phyloP scores from a whole-genome alignment of 441 rosid genomes.

The Bruguiera hainesii region DNA sequence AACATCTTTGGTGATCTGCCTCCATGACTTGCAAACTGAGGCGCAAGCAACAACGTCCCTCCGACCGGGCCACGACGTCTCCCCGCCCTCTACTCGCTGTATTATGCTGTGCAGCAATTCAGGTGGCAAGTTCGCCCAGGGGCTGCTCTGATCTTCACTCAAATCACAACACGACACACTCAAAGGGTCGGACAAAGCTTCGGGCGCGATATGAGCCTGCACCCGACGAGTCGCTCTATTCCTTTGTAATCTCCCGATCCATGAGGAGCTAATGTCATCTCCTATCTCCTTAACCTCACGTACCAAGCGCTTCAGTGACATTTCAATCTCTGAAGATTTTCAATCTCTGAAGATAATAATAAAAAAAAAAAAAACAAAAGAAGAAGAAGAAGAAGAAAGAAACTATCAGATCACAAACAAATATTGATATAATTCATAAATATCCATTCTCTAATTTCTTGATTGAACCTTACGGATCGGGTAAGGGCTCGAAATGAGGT shows the following conservation, averaged over 20 bases:
- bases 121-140: slow-evolving; percentile 78
- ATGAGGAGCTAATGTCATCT: slow-evolving; percentile 29
- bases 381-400: background rate
- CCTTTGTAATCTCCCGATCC: slow-evolving; percentile 29
- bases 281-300: slow-evolving; percentile 53
- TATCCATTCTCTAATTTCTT: background rate
- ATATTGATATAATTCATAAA: background rate
- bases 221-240: slow-evolving; percentile 38
- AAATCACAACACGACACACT: slow-evolving; percentile 4
- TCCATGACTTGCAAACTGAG: slow-evolving; percentile 81
- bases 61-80: slow-evolving; percentile 68
- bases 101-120: slow-evolving; percentile 76
- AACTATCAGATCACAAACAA: slow-evolving; percentile 1
- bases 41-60: slow-evolving; percentile 86
- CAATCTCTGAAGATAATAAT: background rate
- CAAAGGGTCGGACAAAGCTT: slow-evolving; percentile 23
- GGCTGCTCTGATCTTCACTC: slow-evolving; percentile 30
- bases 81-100: slow-evolving; percentile 49
- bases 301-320: slow-evolving; percentile 57
- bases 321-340: slow-evolving; percentile 27
- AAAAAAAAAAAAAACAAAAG: background rate
- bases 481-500: background rate
- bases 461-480: background rate
- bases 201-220: slow-evolving; percentile 66
- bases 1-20: slow-evolving; percentile 57